These are phyloP conservation scores for Fraxinus quadrangulata DNA, from an alignment of 257 asterid species.

Conservation along the genomic window DNA sequence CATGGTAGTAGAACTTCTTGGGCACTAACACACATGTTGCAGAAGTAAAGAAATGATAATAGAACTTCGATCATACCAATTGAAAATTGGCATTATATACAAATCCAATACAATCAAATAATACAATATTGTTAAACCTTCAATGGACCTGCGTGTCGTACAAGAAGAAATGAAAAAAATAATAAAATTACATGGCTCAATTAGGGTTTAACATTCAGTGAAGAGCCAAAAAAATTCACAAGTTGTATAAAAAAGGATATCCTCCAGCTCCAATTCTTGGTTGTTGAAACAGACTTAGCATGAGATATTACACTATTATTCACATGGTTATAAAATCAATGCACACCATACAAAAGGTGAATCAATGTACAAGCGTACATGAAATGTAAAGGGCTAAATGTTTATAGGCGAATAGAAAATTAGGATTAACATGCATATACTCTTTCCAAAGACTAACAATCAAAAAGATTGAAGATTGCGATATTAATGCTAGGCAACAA, in stretches of 20 bases:
- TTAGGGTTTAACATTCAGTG: background rate
- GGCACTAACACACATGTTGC: constrained; percentile 26
- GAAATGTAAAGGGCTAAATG: background rate
- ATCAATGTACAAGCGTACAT: too few species aligned
- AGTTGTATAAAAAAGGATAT: background rate
- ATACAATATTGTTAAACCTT: constrained; percentile 1
- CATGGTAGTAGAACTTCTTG: constrained; percentile 44
- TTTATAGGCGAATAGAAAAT: too few species aligned
- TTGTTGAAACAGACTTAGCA: constrained; percentile 16
- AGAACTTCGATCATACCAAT: constrained; percentile 17
- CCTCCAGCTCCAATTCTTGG: constrained; percentile 10
- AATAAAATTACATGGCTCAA: too few species aligned
- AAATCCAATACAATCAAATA: constrained; percentile 18
- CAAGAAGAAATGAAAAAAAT: background rate
- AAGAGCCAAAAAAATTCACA: constrained; percentile 14
- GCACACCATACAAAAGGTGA: background rate
- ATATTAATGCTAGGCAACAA: constrained; percentile 16
- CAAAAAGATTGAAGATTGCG: constrained; percentile 15
- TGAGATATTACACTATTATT: background rate
- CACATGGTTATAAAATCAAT: background rate
- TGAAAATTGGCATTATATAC: constrained; percentile 5
- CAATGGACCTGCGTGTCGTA: background rate
- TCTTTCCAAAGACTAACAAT: constrained; percentile 15
- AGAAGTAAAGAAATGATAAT: constrained; percentile 24
- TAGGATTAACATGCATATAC: background rate